Base-by-base conservation (phyloP, 208 protist genomes). In the Tritrichomonas musculus region DNA sequence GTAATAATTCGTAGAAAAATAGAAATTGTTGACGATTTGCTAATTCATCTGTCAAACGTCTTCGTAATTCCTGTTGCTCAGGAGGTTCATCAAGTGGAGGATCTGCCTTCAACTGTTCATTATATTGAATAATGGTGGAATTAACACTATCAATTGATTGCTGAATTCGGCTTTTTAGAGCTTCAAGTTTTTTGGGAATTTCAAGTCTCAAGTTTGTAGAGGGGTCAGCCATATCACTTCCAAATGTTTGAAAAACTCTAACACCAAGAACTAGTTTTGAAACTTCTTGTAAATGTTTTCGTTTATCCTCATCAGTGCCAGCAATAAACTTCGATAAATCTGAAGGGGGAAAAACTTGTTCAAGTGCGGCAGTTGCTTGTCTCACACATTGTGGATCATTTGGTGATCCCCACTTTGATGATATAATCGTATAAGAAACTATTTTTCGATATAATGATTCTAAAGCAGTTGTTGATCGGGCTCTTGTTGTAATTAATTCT, bases 191-290 rank as follows among this genome's bases (percentile, higher is more conserved):
- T 33, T 94, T 92, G 47, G 93, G 93, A 22, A 94, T 36, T 39
- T 88, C 77, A 57, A 88, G 47, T 41, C 77, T 41, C 8, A 88
- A 47, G 30, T 88, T 88, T 57, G 77, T 53, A 39, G 77, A 20
- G 33, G 77, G 77, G 65, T 92, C 75, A 47, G 93, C 60, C 0
- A 94, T 36, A 49, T 88, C 64, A 25, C 60, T 44, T 17, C 93
- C 93, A 88, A 93, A 94, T 36, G 82, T 69, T 36, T 94, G 88
- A 27, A 94, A 94, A 69, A 94, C 60, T 27, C 93, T 72, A 94
- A 94, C 92, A 49, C 93, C 93, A 14, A 94, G 75, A 57, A 73
- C 66, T n/a, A 92, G 39, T 47, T 94, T 88, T 39, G 92, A 93
- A 20, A 94, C 39, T 9, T 88, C 73, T 39, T 88, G 50, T n/a